phyloP scores from a whole-genome alignment of 2,329 filamentous ascomycete species.

The Onygenales sp. region DNA sequence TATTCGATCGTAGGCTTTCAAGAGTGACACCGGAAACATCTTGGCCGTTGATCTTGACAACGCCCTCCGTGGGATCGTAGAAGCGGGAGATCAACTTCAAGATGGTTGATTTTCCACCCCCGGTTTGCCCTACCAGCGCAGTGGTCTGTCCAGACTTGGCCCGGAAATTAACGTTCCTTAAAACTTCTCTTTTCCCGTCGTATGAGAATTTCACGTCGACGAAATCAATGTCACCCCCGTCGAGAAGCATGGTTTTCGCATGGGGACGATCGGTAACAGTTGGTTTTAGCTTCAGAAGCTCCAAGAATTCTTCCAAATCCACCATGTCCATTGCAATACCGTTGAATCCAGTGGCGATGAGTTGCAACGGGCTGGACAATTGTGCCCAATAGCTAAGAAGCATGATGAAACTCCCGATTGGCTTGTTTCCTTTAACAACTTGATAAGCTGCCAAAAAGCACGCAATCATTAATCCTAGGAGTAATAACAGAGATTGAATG shows the following conservation, averaged over 20 bases:
- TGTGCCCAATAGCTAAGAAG: constrained; percentile 56
- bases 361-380: constrained; percentile 39
- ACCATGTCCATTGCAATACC: constrained; percentile 47
- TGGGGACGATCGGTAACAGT: constrained; percentile 31
- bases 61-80: constrained; percentile 42
- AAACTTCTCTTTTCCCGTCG: constrained; percentile 38
- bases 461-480: constrained; percentile 40
- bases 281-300: constrained; percentile 40
- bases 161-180: constrained; percentile 40
- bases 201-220: constrained; percentile 44
- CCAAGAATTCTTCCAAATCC: constrained; percentile 48
- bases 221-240: constrained; percentile 39
- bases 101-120: constrained; percentile 49
- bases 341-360: constrained; percentile 41
- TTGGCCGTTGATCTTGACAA: constrained; percentile 45
- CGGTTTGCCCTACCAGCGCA: constrained; percentile 49
- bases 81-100: constrained; percentile 47
- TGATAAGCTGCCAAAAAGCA: constrained; percentile 46
- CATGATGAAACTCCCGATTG: constrained; percentile 55
- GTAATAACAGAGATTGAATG: constrained; percentile 38
- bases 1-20: constrained; percentile 46
- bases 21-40: constrained; percentile 51
- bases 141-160: constrained; percentile 42
- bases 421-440: constrained; percentile 39
- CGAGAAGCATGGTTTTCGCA: constrained; percentile 30